Evolutionary conservation across 2,329 filamentous ascomycete genomes (phyloP).

Genomic region (Elsinoe fawcettii): DNA sequence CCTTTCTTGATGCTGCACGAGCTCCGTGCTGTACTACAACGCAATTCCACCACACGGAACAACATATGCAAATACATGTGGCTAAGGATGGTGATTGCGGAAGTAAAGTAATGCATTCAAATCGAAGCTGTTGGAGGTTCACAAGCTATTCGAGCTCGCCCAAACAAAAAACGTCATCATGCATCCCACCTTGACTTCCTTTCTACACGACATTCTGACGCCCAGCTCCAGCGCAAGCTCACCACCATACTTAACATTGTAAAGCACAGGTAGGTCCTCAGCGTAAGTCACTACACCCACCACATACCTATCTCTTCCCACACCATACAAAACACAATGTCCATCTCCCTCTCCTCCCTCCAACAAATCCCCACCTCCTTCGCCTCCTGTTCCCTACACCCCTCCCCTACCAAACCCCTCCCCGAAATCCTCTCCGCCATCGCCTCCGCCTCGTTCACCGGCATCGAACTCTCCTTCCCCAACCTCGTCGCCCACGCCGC

Average conservation of each 20-base stretch:
- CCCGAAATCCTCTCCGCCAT: constrained; percentile 56
- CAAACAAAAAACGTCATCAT: constrained; percentile 6
- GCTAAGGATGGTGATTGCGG: no score
- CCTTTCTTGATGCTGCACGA: no score
- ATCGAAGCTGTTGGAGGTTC: not conserved
- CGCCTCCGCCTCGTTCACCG: constrained; percentile 56
- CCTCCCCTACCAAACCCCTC: constrained; percentile 43
- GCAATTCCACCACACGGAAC: no score
- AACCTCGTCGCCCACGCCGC: constrained; percentile 58
- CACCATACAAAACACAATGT: not conserved
- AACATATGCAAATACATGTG: no score
- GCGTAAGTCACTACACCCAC: no score
- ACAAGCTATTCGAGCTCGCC: not conserved
- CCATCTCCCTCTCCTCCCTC: constrained; percentile 26
- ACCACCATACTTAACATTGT: no score
- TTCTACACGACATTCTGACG: constrained; percentile 6
- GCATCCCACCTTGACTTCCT: not conserved
- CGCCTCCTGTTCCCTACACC: constrained; percentile 50
- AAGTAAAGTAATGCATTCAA: not conserved
- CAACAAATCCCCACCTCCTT: constrained; percentile 44
- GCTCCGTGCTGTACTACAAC: no score
- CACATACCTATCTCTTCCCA: no score
- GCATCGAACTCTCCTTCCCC: constrained; percentile 66
- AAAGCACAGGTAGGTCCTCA: no score
- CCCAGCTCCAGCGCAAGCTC: no score